A percentile compares a stretch with the other conserved stretches of the same genome.
These are phyloP conservation scores for Irpex sp. DNA, from an alignment of 1,284 basidiomycete species.

Conservation along the genomic window DNA sequence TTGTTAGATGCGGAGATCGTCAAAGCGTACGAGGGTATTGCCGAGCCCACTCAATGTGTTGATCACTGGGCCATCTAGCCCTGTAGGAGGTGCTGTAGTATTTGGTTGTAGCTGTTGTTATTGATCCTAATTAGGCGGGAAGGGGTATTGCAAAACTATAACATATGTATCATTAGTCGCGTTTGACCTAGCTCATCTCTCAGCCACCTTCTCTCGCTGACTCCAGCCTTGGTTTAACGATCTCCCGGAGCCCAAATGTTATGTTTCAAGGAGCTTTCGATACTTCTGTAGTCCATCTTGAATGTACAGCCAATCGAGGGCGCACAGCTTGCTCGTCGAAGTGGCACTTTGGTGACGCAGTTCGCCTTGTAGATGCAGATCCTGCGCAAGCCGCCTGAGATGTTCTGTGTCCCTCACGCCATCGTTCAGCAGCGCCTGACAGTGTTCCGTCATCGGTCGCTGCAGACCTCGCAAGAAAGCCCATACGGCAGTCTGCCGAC, in stretches of 20 bases:
- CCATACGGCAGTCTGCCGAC: background rate
- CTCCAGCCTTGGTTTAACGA: too few relatives aligned
- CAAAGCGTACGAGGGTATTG: slow-evolving; percentile 34
- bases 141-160: too few relatives aligned
- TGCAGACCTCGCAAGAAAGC: slow-evolving; percentile 2
- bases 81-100: too few relatives aligned
- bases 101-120: too few relatives aligned
- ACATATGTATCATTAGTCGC: too few relatives aligned
- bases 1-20: slow-evolving; percentile 73
- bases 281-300: slow-evolving; percentile 3
- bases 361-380: background rate
- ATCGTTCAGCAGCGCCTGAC: background rate
- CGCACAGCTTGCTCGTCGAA: background rate
- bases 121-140: too few relatives aligned
- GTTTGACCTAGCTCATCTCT: too few relatives aligned
- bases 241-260: too few relatives aligned
- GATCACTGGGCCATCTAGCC: slow-evolving; percentile 7
- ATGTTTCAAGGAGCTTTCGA: too few relatives aligned
- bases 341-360: background rate
- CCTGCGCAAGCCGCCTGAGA: background rate
- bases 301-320: slow-evolving; percentile 11
- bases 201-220: too few relatives aligned
- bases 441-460: background rate
- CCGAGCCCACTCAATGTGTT: slow-evolving; percentile 10
- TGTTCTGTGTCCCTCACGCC: slow-evolving; percentile 1